phyloP scores from a whole-genome alignment of 495 filamentous ascomycete species.

The Annulohypoxylon maeteangense region DNA sequence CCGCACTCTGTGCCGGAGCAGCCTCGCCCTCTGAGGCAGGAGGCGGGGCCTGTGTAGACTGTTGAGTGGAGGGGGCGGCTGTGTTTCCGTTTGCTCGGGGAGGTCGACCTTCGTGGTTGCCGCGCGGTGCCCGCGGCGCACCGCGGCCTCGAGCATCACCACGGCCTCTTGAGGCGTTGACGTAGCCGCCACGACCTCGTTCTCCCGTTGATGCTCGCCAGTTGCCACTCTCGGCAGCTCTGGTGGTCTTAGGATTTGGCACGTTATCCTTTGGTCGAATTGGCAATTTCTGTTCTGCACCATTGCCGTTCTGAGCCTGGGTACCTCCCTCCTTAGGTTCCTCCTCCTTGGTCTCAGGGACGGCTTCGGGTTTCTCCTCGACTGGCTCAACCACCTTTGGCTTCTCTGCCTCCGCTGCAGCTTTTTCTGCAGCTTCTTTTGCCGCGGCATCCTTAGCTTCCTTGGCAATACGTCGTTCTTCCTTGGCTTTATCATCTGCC shows the following conservation, averaged over 20 bases:
- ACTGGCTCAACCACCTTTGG: slow-evolving; percentile 52
- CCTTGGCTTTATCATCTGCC: slow-evolving; percentile 83
- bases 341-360: slow-evolving; percentile 41
- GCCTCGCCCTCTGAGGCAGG: slow-evolving; percentile 34
- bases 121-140: slow-evolving; percentile 56
- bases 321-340: slow-evolving; percentile 41
- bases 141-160: slow-evolving; percentile 51
- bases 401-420: slow-evolving; percentile 63
- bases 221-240: slow-evolving; percentile 61
- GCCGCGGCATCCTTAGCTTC: slow-evolving; percentile 62
- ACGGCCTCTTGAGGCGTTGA: slow-evolving; percentile 46
- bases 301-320: slow-evolving; percentile 40
- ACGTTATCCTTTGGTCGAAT: slow-evolving; percentile 35
- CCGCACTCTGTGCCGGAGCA: slow-evolving; percentile 63
- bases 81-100: slow-evolving; percentile 58
- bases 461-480: slow-evolving; percentile 73
- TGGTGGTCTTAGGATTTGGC: slow-evolving; percentile 50
- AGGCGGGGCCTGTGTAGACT: slow-evolving; percentile 48
- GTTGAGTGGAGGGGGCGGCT: slow-evolving; percentile 40
- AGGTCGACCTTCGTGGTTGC: slow-evolving; percentile 52
- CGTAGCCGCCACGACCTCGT: slow-evolving; percentile 54
- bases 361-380: slow-evolving; percentile 40
- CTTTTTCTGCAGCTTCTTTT: slow-evolving; percentile 67
- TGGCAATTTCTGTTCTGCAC: slow-evolving; percentile 50
- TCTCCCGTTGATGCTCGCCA: slow-evolving; percentile 61